Evolutionary conservation across 179 eudicot genomes (phyloP).

Genomic region (Drosera spatulata): DNA sequence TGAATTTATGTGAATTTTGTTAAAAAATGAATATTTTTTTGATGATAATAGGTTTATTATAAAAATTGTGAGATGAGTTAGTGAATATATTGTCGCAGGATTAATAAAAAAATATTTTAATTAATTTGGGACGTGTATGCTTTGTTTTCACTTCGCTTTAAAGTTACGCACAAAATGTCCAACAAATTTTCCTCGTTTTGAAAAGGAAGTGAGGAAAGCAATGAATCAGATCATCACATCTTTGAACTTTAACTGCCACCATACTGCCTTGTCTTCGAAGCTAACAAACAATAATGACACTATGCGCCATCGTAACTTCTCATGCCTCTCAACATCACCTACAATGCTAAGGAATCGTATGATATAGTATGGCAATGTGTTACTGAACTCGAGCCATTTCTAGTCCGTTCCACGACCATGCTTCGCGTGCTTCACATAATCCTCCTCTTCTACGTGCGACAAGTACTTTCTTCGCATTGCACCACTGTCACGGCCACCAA

Average conservation of each 20-base stretch:
- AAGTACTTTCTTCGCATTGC: conserved; percentile 44
- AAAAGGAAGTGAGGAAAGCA: not conserved
- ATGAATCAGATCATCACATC: not conserved
- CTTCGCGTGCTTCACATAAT: conserved; percentile 12
- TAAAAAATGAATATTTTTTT: too few species aligned
- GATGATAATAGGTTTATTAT: too few species aligned
- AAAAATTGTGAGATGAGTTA: not conserved
- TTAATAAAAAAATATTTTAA: too few species aligned
- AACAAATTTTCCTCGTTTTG: not conserved
- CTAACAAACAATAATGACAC: not conserved
- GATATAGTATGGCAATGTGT: conserved; percentile 8
- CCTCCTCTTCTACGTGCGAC: conserved; percentile 12
- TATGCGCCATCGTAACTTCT: conserved; percentile 5
- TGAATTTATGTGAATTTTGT: too few species aligned
- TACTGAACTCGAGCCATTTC: conserved; percentile 6
- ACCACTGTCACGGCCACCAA: conserved; percentile 42
- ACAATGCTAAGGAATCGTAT: not conserved
- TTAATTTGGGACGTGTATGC: not conserved
- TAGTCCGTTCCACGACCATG: conserved; percentile 15
- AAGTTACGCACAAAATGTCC: conserved; percentile 9
- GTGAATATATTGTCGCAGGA: too few species aligned
- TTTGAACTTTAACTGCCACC: not conserved
- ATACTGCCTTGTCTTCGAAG: not conserved
- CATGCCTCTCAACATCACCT: not conserved
- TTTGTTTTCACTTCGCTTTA: conserved; percentile 8